Evolutionary conservation across 148 eudicot species (phyloP).

Genomic region (Rheum nobile): DNA sequence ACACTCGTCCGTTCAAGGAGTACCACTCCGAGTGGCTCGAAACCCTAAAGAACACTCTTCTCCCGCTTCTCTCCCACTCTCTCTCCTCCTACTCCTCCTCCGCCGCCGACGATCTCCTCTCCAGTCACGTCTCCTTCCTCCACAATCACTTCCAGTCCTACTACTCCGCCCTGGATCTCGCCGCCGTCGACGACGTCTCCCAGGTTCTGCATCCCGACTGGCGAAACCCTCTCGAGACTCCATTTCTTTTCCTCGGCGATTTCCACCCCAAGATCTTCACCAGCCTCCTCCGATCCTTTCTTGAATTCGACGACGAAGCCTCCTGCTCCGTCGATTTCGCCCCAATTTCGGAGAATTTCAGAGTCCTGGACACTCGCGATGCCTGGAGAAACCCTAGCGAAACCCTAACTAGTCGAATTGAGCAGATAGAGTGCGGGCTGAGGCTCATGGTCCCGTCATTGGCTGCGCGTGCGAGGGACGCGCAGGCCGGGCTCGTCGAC

Average conservation of each 20-base stretch:
- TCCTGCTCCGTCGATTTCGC: background rate
- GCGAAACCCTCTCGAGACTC: slow-evolving; percentile 48
- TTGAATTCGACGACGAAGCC: slow-evolving; percentile 19
- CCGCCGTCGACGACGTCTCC: slow-evolving; percentile 42
- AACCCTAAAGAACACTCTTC: slow-evolving; percentile 42
- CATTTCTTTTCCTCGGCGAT: slow-evolving; percentile 80
- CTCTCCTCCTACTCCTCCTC: slow-evolving; percentile 19
- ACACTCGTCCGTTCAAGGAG: slow-evolving; percentile 40
- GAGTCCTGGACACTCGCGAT: slow-evolving; percentile 17
- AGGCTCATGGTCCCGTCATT: slow-evolving; percentile 73
- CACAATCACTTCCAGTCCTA: slow-evolving; percentile 55
- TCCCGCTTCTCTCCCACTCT: slow-evolving; percentile 38
- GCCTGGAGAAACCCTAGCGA: slow-evolving; percentile 39
- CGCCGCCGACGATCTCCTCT: slow-evolving; percentile 32
- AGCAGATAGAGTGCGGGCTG: slow-evolving; percentile 69
- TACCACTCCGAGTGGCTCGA: slow-evolving; percentile 51
- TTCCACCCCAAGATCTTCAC: slow-evolving; percentile 79
- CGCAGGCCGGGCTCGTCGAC: slow-evolving; percentile 40
- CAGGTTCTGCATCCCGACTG: slow-evolving; percentile 50
- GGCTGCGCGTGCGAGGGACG: slow-evolving; percentile 34
- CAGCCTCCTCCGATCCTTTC: slow-evolving; percentile 56
- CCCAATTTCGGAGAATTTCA: background rate
- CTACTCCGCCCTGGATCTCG: slow-evolving; percentile 60
- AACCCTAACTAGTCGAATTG: slow-evolving; percentile 33
- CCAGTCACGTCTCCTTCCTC: slow-evolving; percentile 40